Percentiles rank a stretch among this genome's conserved stretches.
Evolutionary conservation across 208 protist species (phyloP).

Genomic region (Crithidia mellificae): DNA sequence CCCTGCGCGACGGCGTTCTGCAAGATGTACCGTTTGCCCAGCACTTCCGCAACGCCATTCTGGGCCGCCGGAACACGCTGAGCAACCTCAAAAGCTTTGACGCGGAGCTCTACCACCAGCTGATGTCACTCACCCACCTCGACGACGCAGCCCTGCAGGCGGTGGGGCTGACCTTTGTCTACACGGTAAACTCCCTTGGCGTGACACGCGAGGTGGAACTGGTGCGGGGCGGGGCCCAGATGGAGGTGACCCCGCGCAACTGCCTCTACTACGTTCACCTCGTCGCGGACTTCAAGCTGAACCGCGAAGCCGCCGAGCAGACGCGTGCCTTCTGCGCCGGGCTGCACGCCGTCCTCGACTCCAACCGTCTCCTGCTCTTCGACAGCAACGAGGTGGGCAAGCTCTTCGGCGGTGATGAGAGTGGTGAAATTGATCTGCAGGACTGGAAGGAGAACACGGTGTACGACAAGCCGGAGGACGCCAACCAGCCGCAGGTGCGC

Average conservation of each 20-base stretch:
- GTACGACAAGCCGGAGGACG: conserved; percentile 78
- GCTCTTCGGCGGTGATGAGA: conserved; percentile 79
- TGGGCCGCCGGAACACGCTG: conserved; percentile 88
- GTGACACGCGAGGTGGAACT: conserved; percentile 79
- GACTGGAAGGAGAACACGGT: conserved; percentile 88
- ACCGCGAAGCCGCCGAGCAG: conserved; percentile 83
- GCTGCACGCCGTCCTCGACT: conserved; percentile 67
- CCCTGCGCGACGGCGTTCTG: conserved; percentile 89
- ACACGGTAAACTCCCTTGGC: conserved; percentile 72
- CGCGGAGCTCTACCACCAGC: conserved; percentile 81
- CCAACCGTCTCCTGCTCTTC: conserved; percentile 79
- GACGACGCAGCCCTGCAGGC: conserved; percentile 69
- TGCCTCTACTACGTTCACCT: conserved; percentile 92
- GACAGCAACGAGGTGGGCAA: conserved; percentile 87
- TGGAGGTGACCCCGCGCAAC: conserved; percentile 86
- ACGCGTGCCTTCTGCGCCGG: conserved; percentile 83
- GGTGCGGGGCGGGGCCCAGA: conserved; percentile 69
- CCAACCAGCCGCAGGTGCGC: conserved; percentile 45
- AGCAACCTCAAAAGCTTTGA: conserved; percentile 90
- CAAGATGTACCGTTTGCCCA: conserved; percentile 89
- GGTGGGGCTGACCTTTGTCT: conserved; percentile 81
- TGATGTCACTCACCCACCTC: conserved; percentile 70
- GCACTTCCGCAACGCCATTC: conserved; percentile 91
- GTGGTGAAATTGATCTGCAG: conserved; percentile 78
- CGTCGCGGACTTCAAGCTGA: conserved; percentile 93